Conservation (phyloP, 768 basidiomycete genomes). For the Suillus subalutaceus region DNA sequence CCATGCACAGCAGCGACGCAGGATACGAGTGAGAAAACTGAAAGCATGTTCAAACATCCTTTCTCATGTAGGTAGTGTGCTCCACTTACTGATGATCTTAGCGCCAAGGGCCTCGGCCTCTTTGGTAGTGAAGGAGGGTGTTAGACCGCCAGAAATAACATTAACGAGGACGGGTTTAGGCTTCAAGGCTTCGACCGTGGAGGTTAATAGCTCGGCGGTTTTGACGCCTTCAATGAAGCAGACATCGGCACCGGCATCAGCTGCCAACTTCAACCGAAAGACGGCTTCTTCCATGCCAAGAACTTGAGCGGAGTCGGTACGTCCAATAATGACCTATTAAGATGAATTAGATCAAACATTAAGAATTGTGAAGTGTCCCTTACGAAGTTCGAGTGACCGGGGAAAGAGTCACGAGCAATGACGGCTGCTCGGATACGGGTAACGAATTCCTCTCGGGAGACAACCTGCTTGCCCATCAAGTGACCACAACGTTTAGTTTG, state of each 20-base stretch:
- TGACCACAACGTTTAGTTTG: slow-evolving; percentile 83
- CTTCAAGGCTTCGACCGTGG: slow-evolving; percentile 66
- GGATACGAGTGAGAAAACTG: slow-evolving; percentile 78
- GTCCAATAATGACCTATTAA: slow-evolving; percentile 66
- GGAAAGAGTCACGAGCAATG: slow-evolving; percentile 73
- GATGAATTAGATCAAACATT: neutral
- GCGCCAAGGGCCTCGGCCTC: slow-evolving; percentile 74
- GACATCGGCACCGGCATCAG: slow-evolving; percentile 75
- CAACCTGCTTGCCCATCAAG: slow-evolving; percentile 79
- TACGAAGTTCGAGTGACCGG: slow-evolving; percentile 76
- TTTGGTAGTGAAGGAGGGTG: slow-evolving; percentile 69
- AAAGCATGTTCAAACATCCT: slow-evolving; percentile 3
- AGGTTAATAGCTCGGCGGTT: slow-evolving; percentile 62
- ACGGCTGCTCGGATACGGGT: slow-evolving; percentile 79
- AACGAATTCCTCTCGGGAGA: slow-evolving; percentile 75
- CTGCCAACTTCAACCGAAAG: slow-evolving; percentile 64
- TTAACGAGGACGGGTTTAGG: slow-evolving; percentile 82
- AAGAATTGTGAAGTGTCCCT: slow-evolving; percentile 15
- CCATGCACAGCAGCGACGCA: slow-evolving; percentile 78
- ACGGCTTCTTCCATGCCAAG: slow-evolving; percentile 80
- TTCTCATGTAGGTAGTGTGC: neutral
- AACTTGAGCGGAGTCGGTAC: slow-evolving; percentile 79
- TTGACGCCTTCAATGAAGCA: slow-evolving; percentile 84
- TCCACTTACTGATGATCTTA: slow-evolving; percentile 71
- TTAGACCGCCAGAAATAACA: slow-evolving; percentile 77